phyloP scores from a whole-genome alignment of 208 protist genomes.

The Giardia muris region DNA sequence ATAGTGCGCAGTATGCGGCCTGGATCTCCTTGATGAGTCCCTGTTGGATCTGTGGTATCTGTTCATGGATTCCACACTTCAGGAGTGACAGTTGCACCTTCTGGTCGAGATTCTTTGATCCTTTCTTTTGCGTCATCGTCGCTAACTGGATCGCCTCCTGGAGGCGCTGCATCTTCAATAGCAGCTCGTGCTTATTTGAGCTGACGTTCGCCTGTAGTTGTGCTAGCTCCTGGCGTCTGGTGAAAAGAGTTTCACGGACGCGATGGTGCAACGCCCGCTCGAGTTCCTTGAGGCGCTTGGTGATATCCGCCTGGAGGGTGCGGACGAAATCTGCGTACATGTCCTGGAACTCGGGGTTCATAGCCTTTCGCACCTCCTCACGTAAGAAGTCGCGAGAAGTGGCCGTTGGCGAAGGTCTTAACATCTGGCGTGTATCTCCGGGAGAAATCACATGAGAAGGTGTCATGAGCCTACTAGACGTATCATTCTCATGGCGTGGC shows the following conservation, averaged over 20 bases:
- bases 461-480: too few species aligned
- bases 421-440: too few species aligned
- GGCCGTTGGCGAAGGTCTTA: too few species aligned
- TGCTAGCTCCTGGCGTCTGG: neutral
- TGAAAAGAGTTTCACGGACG: neutral
- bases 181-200: neutral
- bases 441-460: too few species aligned
- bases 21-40: neutral
- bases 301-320: neutral
- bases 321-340: neutral
- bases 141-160: neutral
- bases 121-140: neutral
- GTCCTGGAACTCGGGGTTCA: neutral
- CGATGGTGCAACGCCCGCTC: neutral
- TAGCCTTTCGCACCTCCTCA: too few species aligned
- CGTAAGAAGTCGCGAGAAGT: too few species aligned
- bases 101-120: neutral
- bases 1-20: neutral
- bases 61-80: neutral
- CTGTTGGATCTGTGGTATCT: neutral
- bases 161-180: neutral
- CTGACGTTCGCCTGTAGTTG: neutral
- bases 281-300: neutral
- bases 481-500: too few species aligned
- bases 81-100: neutral